Evolutionary conservation across 441 rosid genomes (phyloP).

Genomic region (Gossypium schwendimanii): DNA sequence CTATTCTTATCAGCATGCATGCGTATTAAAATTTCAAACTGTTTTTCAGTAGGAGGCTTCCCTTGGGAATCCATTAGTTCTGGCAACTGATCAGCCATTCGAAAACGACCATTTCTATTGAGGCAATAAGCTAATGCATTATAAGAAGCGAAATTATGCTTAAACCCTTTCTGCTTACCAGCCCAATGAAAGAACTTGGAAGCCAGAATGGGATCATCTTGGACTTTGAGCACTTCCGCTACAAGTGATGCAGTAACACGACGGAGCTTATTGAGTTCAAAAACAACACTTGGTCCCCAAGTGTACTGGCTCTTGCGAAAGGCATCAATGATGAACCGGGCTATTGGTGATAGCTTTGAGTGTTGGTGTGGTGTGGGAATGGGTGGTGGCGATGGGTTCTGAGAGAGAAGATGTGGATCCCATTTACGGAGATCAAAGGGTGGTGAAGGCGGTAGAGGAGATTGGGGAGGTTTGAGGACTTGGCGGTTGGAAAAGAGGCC

Average conservation of each 20-base stretch:
- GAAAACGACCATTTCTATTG: conserved; percentile 47
- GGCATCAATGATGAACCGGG: conserved; percentile 76
- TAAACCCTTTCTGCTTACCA: conserved; percentile 83
- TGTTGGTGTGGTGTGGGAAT: conserved; percentile 21
- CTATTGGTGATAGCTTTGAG: conserved; percentile 65
- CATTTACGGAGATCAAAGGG: conserved; percentile 63
- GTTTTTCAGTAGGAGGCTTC: conserved; percentile 66
- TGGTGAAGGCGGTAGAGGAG: conserved; percentile 13
- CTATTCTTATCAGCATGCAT: conserved; percentile 79
- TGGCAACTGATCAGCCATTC: conserved; percentile 83
- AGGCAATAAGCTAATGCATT: conserved; percentile 89
- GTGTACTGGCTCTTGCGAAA: conserved; percentile 45
- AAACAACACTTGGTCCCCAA: conserved; percentile 61
- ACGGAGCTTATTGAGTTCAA: conserved; percentile 75
- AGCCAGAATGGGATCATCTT: conserved; percentile 44
- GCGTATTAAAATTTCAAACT: conserved; percentile 84
- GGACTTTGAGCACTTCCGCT: conserved; percentile 67
- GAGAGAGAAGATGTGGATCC: conserved; percentile 44
- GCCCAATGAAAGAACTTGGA: conserved; percentile 92
- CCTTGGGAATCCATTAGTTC: conserved; percentile 88
- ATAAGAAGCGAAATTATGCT: conserved; percentile 63
- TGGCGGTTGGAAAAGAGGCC: conserved; percentile 70
- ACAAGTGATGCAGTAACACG: conserved; percentile 74
- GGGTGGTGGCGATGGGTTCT: conserved; percentile 14
- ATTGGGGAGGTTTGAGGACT: conserved; percentile 18